Evolutionary conservation across 2,329 filamentous ascomycete species (phyloP).

Genomic region (Ophiostoma himal-ulmi): DNA sequence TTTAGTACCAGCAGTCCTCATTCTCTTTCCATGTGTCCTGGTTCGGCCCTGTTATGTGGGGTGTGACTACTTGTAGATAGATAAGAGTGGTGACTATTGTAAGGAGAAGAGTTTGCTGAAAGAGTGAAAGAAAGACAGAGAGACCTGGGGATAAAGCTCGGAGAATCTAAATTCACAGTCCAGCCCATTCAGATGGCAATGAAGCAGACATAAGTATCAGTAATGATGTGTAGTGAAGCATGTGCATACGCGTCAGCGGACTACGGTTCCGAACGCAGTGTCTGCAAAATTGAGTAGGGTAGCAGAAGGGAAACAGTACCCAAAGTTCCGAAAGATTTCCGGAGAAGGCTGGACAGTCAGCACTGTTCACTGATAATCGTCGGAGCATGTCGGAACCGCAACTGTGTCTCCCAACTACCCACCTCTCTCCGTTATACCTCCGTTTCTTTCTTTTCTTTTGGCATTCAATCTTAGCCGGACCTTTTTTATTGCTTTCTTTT

Average conservation of each 20-base stretch:
- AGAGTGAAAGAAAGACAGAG: not conserved
- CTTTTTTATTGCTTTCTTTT: not conserved
- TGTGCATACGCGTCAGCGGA: not conserved
- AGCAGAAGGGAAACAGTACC: not conserved
- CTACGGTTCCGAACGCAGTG: not conserved
- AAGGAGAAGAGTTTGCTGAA: not conserved
- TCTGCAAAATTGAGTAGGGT: no score
- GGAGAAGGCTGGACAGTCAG: not conserved
- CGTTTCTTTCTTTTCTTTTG: conserved; percentile 4
- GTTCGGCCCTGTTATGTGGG: conserved; percentile 15
- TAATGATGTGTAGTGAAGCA: not conserved
- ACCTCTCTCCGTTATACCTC: not conserved
- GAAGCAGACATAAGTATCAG: not conserved
- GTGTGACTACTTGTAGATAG: conserved; percentile 16
- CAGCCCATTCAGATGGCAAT: no score
- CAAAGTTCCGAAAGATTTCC: not conserved
- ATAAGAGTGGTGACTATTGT: not conserved
- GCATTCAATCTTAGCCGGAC: not conserved
- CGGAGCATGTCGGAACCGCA: conserved; percentile 16
- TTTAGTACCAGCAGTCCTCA: not conserved
- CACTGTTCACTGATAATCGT: not conserved
- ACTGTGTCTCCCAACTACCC: not conserved
- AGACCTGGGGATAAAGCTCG: conserved; percentile 10
- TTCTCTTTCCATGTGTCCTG: not conserved
- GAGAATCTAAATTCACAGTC: not conserved